phyloP scores from a whole-genome alignment of 1,139 yeast species.

The Geotrichum australiense region DNA sequence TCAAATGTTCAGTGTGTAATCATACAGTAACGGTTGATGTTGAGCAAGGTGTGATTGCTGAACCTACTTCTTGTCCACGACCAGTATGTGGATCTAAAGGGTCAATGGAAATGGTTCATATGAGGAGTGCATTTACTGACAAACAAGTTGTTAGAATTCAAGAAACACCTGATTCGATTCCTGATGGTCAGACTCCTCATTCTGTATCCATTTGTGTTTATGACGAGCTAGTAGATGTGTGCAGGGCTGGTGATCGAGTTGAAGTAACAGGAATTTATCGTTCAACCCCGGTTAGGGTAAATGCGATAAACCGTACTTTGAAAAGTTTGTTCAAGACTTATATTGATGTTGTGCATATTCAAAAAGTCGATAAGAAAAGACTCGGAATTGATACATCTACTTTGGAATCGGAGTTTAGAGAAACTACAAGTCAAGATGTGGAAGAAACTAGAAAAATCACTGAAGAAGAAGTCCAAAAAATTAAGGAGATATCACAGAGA shows the following conservation, averaged over 20 bases:
- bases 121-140: conserved; percentile 87
- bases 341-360: conserved; percentile 87
- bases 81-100: conserved; percentile 76
- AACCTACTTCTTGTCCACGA: conserved; percentile 89
- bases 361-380: conserved; percentile 75
- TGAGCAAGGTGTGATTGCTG: conserved; percentile 90
- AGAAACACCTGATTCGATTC: conserved; percentile 97
- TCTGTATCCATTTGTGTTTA: conserved; percentile 90
- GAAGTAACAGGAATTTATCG: conserved; percentile 95
- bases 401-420: conserved; percentile 26
- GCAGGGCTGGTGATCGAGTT: conserved; percentile 94
- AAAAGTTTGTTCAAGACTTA: conserved; percentile 86
- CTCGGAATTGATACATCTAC: conserved; percentile 77
- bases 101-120: conserved; percentile 87
- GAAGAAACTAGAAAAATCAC: conserved; percentile 68
- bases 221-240: conserved; percentile 90
- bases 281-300: conserved; percentile 84
- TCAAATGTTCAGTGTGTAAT: conserved; percentile 91
- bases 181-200: conserved; percentile 98
- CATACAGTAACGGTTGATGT: conserved; percentile 89
- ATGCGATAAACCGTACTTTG: conserved; percentile 75
- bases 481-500: conserved; percentile 55
- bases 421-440: conserved; percentile 41
- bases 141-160: conserved; percentile 90
- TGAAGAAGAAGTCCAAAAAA: conserved; percentile 59